Evolutionary conservation across 768 basidiomycete species (phyloP).

Genomic region (Mycena amicta): DNA sequence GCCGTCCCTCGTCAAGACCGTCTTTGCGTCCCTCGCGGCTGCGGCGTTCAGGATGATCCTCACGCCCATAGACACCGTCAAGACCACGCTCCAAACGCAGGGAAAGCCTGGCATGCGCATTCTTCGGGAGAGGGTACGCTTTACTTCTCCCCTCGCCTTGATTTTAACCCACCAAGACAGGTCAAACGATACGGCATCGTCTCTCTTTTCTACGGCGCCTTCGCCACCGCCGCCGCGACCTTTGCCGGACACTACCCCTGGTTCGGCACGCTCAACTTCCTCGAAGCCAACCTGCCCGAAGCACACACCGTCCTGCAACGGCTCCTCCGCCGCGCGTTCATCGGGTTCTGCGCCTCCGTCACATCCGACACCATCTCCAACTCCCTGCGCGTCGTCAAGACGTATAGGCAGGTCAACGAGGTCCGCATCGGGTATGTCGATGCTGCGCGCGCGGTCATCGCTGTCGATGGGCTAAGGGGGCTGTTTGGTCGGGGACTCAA

Average conservation of each 20-base stretch:
- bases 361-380: constrained; percentile 87
- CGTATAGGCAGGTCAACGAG: constrained; percentile 90
- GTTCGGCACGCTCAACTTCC: constrained; percentile 86
- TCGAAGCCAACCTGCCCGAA: constrained; percentile 62
- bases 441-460: constrained; percentile 77
- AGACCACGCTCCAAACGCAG: constrained; percentile 94
- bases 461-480: constrained; percentile 73
- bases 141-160: neutral
- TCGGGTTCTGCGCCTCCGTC: constrained; percentile 87
- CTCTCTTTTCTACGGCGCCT: constrained; percentile 86
- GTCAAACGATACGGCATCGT: constrained; percentile 75
- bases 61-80: constrained; percentile 91
- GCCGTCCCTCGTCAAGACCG: constrained; percentile 69
- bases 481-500: constrained; percentile 89
- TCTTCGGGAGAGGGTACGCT: constrained; percentile 62
- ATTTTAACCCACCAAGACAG: constrained; percentile 37
- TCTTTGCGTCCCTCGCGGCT: constrained; percentile 77
- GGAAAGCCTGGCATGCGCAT: constrained; percentile 71
- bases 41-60: constrained; percentile 89
- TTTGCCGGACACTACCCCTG: constrained; percentile 94
- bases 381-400: constrained; percentile 91
- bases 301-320: constrained; percentile 56
- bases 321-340: constrained; percentile 81
- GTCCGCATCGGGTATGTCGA: constrained; percentile 76
- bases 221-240: constrained; percentile 91